Evolutionary conservation across 108 stramenopile genomes (phyloP), one percentile per base, ranked within the genome.

Genomic region (Skeletonema marinoi): DNA sequence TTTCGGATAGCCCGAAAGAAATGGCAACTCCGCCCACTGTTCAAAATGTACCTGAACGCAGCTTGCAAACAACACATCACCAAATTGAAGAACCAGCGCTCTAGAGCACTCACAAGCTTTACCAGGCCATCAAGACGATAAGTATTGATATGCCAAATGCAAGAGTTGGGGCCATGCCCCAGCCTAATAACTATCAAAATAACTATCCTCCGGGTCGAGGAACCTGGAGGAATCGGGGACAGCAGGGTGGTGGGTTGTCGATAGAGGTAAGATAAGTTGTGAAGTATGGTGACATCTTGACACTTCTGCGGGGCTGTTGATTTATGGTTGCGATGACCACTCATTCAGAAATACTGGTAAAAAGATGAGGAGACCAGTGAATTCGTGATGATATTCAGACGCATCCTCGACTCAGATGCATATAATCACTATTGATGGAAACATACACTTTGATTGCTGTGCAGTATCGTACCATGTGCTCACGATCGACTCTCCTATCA

Each of bases 151-250:
- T 56, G 54, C 54, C 54, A 56, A 56, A 56, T 56, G 80, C 90
- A 59, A 85, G 86, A 81, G 91, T 92, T 58, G 91, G 91, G 82
- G 88, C 86, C 35, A 87, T 90, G 88, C 91, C 91, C 73, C 89
- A 88, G 78, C 71, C 71, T 21, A 63, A 62, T 30, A 63, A 64
- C 17, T 32, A 64, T 25, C 54, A 65, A 21, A 31, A 66, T 65
- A 17, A 30, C 42, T 16, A 29, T 17, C 41, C 30, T 54, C 82
- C 39, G 39, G 59, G 35, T 42, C 50, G 71, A 61, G 42, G 85
- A 64, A 46, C 80, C 56, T 63, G 42, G 46, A 78, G 63, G 75
- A 74, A 61, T 14, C 64, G 75, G 14, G 68, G 73, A 25, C 67
- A 64, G 65, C 61, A 81, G 25, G 70, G 68, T 35, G 87, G 89